Base-by-base conservation (phyloP, 1,139 yeast genomes). In the Pichia sp. region DNA sequence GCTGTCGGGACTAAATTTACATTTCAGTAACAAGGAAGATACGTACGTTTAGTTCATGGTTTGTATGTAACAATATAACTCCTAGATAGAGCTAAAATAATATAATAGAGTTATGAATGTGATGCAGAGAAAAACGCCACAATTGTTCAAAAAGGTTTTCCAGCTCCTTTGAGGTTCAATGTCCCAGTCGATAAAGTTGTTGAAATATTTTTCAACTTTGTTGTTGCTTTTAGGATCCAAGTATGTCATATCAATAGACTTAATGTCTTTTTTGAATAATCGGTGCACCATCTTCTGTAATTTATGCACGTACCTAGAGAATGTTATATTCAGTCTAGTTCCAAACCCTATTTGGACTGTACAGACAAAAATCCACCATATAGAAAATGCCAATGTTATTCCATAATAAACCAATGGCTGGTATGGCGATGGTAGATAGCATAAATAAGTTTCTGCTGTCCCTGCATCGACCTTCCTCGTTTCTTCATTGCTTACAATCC, bases 391-490 rank as follows among this genome's bases (percentile, higher is more conserved):
- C 8, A 67, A 57, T 1, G 65, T 32, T 6, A 65, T 38, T 0
- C 66, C 57, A 61, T 83, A 84, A 19, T 70, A 60, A 32, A 70
- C 69, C 11, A 82, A 57, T 1, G 90, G 79, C 32, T 69, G 65
- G 61, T 78, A 85, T 1, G 96, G 95, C 42, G 77, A 75, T 1
- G 96, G 95, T 68, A 89, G 70, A 61, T 80, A 81, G 65, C 97
- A 90, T 66, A 85, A 76, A 43, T 76, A 70, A 0, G 92, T 82
- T 46, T 73, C 70, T 60, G 71, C 72, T 1, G 78, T 72, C 43
- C 60, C 64, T 16, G 65, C 60, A 16, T 60, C 59, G 3, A 66
- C 67, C 2, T 60, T 55, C 31, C 56, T 51, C 3, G 51, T 41
- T n/a, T 66, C 67, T 11, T 59, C 58, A 15, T 52, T 50, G 1